Evolutionary conservation across 2,329 filamentous ascomycete genomes (phyloP).

Genomic region (Alternaria sp.): DNA sequence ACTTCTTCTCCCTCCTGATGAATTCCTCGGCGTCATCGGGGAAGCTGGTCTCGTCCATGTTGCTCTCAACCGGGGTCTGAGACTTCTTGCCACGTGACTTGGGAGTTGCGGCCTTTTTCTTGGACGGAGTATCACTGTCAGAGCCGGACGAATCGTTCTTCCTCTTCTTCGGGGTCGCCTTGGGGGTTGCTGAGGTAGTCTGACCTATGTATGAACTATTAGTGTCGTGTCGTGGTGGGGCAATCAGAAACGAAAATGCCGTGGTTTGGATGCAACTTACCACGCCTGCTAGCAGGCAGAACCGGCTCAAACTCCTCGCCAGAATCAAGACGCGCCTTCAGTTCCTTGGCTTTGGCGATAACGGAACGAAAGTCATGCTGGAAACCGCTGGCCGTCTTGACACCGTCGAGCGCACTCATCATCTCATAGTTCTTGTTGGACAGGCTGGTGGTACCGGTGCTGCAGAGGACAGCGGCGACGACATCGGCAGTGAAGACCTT

Average conservation of each 20-base stretch:
- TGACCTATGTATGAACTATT: constrained; percentile 15
- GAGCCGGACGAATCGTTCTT: constrained; percentile 21
- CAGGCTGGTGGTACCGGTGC: constrained; percentile 26
- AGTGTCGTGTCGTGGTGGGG: neutral
- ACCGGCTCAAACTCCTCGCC: constrained; percentile 40
- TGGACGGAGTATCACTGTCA: constrained; percentile 20
- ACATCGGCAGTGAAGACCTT: constrained; percentile 35
- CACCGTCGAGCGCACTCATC: constrained; percentile 42
- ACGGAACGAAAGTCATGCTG: constrained; percentile 42
- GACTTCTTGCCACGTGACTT: constrained; percentile 29
- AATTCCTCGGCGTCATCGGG: constrained; percentile 24
- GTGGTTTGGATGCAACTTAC: constrained; percentile 22
- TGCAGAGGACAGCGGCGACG: constrained; percentile 36
- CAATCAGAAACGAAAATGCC: no score
- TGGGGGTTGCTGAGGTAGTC: constrained; percentile 8
- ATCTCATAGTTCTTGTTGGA: constrained; percentile 35
- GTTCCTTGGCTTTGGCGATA: constrained; percentile 37
- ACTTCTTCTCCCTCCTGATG: constrained; percentile 23
- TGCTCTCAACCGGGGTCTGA: neutral
- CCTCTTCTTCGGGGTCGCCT: constrained; percentile 9
- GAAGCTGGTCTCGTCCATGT: constrained; percentile 9
- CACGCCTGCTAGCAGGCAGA: constrained; percentile 32
- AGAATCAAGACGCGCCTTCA: constrained; percentile 36
- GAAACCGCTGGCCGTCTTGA: constrained; percentile 33
- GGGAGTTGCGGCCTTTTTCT: constrained; percentile 31